A percentile compares a stretch with the other conserved stretches of the same genome.
Evolutionary conservation across 139 green algal genomes (phyloP).

Genomic region (Pleodorina starrii): DNA sequence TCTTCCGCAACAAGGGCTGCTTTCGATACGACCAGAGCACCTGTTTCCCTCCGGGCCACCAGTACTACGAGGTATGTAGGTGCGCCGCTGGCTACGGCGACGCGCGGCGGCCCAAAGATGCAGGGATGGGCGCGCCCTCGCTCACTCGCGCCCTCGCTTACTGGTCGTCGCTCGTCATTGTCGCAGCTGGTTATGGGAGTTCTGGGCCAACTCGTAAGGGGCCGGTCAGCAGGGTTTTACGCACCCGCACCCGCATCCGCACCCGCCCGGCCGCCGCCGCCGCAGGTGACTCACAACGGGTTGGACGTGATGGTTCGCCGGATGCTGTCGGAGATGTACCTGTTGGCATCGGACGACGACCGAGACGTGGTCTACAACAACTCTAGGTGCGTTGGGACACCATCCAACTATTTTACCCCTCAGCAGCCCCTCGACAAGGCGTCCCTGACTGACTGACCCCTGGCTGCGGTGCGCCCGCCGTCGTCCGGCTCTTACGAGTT

Average conservation of each 20-base stretch:
- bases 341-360: slow-evolving; percentile 15
- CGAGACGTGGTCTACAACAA: slow-evolving; percentile 19
- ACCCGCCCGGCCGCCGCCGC: not conserved
- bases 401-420: not conserved
- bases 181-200: not conserved
- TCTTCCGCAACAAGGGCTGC: slow-evolving; percentile 18
- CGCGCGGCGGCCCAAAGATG: too few species aligned
- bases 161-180: not conserved
- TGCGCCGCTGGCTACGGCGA: not conserved
- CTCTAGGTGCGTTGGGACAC: not conserved
- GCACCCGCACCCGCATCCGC: not conserved
- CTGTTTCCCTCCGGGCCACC: not conserved
- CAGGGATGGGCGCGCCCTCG: not conserved
- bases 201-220: not conserved
- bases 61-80: slow-evolving; percentile 28
- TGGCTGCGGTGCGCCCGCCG: too few species aligned
- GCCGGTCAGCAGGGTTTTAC: not conserved
- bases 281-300: slow-evolving; percentile 44
- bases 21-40: not conserved
- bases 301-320: slow-evolving; percentile 48
- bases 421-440: not conserved
- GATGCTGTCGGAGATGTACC: slow-evolving; percentile 35
- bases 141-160: not conserved
- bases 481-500: too few species aligned
- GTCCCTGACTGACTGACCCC: not conserved